Percentiles rank a stretch among this genome's conserved stretches.
Evolutionary conservation across 768 basidiomycete species (phyloP).

Genomic region (Mycena rebaudengoi): DNA sequence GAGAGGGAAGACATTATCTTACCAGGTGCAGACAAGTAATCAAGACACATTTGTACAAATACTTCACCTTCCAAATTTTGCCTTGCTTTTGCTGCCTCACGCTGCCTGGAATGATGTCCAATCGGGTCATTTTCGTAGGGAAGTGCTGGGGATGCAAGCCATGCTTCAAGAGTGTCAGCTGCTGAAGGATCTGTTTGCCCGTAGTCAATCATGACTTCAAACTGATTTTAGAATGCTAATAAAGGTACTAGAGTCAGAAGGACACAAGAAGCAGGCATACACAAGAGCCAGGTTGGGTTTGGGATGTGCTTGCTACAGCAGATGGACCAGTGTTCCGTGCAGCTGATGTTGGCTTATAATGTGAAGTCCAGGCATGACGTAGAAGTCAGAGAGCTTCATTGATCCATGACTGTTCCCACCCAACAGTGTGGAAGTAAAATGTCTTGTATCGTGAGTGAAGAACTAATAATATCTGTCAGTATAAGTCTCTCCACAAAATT

Average conservation of each 20-base stretch:
- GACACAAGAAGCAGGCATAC: conserved; percentile 9
- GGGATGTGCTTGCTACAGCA: conserved; percentile 1
- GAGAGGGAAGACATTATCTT: neutral
- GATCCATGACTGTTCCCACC: conserved; percentile 6
- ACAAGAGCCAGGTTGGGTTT: conserved; percentile 12
- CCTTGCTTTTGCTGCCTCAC: neutral
- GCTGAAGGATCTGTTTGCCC: neutral
- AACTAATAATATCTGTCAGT: neutral
- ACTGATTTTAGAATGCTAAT: conserved; percentile 5
- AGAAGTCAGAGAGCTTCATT: conserved; percentile 10
- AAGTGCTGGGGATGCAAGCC: conserved; percentile 1
- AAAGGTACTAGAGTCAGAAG: conserved; percentile 3
- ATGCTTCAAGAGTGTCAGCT: conserved; percentile 3
- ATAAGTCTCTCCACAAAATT: neutral
- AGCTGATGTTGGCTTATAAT: neutral
- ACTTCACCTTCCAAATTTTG: neutral
- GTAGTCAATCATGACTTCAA: conserved; percentile 1
- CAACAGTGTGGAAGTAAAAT: conserved; percentile 6
- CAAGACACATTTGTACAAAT: neutral
- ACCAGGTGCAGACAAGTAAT: neutral
- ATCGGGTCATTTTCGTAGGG: conserved; percentile 1
- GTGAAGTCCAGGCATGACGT: neutral
- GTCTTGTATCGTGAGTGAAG: conserved; percentile 2
- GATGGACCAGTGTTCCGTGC: neutral
- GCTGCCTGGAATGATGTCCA: conserved; percentile 5